A percentile compares a stretch with the other conserved stretches of the same genome.
Evolutionary conservation across 192 early-diverging fungal genomes (phyloP).

Genomic region (Phlyctochytrium planicorne): DNA sequence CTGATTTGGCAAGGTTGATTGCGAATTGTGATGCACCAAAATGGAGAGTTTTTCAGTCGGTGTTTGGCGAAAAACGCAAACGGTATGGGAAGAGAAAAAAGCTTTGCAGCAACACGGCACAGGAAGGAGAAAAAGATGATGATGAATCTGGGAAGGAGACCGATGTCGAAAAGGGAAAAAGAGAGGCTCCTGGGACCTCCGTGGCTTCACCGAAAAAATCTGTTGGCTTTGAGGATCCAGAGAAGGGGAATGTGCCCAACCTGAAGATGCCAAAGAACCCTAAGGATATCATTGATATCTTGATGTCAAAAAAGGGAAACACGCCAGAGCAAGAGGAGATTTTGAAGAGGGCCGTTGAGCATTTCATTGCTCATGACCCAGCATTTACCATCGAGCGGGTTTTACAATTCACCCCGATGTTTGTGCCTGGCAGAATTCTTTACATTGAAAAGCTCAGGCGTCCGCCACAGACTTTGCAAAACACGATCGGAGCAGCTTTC

Average conservation of each 20-base stretch:
- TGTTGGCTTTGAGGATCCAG: background rate
- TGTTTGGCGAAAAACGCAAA: constrained; percentile 2
- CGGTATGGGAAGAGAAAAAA: constrained; percentile 5
- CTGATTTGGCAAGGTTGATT: constrained; percentile 8
- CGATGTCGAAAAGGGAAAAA: too few relatives aligned
- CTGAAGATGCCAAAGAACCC: background rate
- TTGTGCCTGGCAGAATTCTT: constrained; percentile 26
- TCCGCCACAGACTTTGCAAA: background rate
- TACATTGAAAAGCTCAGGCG: constrained; percentile 30
- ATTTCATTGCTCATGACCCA: background rate
- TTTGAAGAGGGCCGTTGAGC: background rate
- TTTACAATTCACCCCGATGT: constrained; percentile 14
- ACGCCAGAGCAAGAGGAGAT: background rate
- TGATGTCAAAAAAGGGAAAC: background rate
- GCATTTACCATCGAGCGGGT: background rate
- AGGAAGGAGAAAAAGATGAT: constrained; percentile 18
- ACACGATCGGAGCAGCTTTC: background rate
- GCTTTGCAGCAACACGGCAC: background rate
- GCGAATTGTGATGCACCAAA: constrained; percentile 7
- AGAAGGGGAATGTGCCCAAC: background rate
- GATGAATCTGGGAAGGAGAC: constrained; percentile 1
- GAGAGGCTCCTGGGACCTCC: too few relatives aligned
- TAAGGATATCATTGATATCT: background rate
- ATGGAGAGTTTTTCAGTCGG: constrained; percentile 14
- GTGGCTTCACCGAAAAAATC: too few relatives aligned